phyloP scores from a whole-genome alignment of 2,329 filamentous ascomycete species.

The Geoglossum cookeanum region DNA sequence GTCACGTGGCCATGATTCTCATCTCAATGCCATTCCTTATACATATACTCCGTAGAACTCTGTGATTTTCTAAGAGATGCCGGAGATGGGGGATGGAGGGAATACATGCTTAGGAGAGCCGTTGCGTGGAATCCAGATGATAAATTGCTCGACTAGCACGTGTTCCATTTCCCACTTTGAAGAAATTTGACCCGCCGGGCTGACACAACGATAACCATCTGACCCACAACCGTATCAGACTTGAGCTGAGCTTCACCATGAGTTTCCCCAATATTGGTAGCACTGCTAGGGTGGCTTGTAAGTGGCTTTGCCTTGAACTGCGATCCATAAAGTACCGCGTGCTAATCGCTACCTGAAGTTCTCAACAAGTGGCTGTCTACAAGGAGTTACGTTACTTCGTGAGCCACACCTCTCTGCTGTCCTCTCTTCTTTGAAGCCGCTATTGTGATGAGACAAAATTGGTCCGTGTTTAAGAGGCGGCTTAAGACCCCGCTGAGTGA shows the following conservation, averaged over 20 bases:
- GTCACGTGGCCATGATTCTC: too few species aligned
- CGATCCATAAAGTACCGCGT: constrained; percentile 7
- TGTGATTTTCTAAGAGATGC: too few species aligned
- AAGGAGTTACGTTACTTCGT: constrained; percentile 70
- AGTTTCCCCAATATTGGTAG: constrained; percentile 50
- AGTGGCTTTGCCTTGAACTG: constrained; percentile 16
- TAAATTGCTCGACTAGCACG: too few species aligned
- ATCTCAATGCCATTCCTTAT: too few species aligned
- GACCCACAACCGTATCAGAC: constrained; percentile 1
- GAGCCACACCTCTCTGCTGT: constrained; percentile 25
- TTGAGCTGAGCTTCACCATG: constrained; percentile 25
- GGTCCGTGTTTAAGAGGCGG: constrained; percentile 92
- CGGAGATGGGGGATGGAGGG: too few species aligned
- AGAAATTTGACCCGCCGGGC: constrained; percentile 1
- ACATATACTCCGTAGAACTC: too few species aligned
- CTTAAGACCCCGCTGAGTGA: constrained; percentile 79
- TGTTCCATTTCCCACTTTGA: neutral
- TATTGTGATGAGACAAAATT: constrained; percentile 65
- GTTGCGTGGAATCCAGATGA: too few species aligned
- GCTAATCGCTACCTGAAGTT: constrained; percentile 23
- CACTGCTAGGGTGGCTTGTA: constrained; percentile 44
- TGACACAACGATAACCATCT: neutral
- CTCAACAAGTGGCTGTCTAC: constrained; percentile 57
- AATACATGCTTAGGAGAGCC: too few species aligned
- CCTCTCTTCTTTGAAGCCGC: neutral